Base-by-base conservation (phyloP, 768 basidiomycete species). In the Trametes villosa region DNA sequence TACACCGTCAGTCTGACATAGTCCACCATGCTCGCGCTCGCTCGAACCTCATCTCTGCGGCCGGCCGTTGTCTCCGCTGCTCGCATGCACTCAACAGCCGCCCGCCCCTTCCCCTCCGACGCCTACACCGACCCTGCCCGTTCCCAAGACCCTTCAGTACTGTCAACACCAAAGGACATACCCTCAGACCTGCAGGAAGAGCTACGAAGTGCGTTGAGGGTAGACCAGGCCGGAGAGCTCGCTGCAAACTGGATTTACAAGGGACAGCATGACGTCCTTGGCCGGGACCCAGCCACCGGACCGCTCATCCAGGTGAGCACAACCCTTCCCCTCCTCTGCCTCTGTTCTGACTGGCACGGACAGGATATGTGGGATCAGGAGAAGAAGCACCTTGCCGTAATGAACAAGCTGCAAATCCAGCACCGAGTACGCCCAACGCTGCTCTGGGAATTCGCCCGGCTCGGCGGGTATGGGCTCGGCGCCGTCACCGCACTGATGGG, bases 321-420 rank as follows among this genome's bases (percentile, higher is more conserved):
- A 75, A 26, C 22, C 42, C 47, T 22, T 38, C 31, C 18, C 15
- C 4, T 20, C 11, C 49, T 22, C 3, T 15, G 15, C 13, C 36
- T 40, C 8, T 13, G 8, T 45, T 22, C 18, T 57, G 44, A n/a
- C 44, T 4, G 27, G 17, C 2, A 11, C 15, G n/a, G 11, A 5
- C 41, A 98, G 95, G 89, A 92, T 60, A 98, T 98, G 96, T 98
- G 95, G 94, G 86, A 93, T 33, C 94, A 94, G 71, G 96, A 98
- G 75, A 91, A 90, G 77, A 93, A 92, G 71, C 96, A 98, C 74
- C 79, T 98, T 13, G 70, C 76, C 0, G 92, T 94, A 31, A 92
- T 96, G 87, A 85, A 95, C 70, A 88, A 86, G 68, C 75, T 98
- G 20, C 91, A 91, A 66, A 66, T 82, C 2, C 95, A 98, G 72